Evolutionary conservation across 176 grass and related monocot genomes (phyloP), one percentile per base, ranked within the genome.

Genomic region (Oryza meridionalis): DNA sequence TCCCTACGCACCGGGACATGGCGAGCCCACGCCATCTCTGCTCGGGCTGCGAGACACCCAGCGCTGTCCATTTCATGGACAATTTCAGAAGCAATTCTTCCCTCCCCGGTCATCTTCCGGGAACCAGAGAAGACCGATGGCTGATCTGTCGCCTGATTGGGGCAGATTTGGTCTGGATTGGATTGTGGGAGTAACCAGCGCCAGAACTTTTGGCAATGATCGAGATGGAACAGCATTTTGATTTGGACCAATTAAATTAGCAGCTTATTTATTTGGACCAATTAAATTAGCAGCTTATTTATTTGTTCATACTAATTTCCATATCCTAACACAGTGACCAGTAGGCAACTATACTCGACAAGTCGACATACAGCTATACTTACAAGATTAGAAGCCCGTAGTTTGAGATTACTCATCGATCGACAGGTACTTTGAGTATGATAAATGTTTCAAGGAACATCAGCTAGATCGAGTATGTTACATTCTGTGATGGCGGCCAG

Each of bases 11-110:
- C 16, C 59, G 61, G 45, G 71, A 25, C 85, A 87, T 4, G 85
- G 71, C 46, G 78, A 81, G 85, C 85, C 85, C 78, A 81, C 75
- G 7, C 63, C 77, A 26, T 51, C 58, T 22, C 16, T 19, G 7
- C 1, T 16, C 44, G 4, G 4, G 21, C 21, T 9, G 69, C 37
- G 58, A 17, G 38, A 21, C 68, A 4, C 5, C 79, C 47, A 26
- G 1, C 50, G 22, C 25, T 4, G 76, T 75, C 87, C 88, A 44
- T 69, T 69, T 40, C 87, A 85, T 66, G 76, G 84, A 12, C 17
- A 61, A 38, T 61, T 62, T 25, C 31, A 77, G 51, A 61, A 38
- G 11, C 74, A 61, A 61, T 62, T 61, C 13, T 82, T 84, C 12
- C 74, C 38, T 40, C 38, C 85, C 58, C 17, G 17, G 17, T 53